Evolutionary conservation across 495 filamentous ascomycete genomes (phyloP).

Genomic region (Podospora appendiculata): DNA sequence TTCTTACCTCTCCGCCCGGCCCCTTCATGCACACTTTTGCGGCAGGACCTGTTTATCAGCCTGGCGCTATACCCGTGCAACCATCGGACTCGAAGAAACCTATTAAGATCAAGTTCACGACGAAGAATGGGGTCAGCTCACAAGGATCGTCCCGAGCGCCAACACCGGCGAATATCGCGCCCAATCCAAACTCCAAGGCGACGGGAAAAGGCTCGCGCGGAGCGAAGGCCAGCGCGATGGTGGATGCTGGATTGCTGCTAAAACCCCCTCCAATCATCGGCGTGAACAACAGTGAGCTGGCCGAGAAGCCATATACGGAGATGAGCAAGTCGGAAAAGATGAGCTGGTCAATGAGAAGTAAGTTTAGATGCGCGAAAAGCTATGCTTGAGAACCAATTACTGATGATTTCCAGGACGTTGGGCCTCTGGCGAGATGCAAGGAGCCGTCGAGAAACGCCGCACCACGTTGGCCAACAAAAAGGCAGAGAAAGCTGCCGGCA

Average conservation of each 20-base stretch:
- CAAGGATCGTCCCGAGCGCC: slow-evolving; percentile 10
- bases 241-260: neutral
- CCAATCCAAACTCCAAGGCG: slow-evolving; percentile 8
- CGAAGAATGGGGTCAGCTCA: slow-evolving; percentile 13
- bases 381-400: slow-evolving; percentile 6
- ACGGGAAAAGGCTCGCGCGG: slow-evolving; percentile 9
- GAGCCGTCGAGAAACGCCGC: slow-evolving; percentile 41
- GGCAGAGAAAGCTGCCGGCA: slow-evolving; percentile 18
- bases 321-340: slow-evolving; percentile 50
- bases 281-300: slow-evolving; percentile 2
- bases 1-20: slow-evolving; percentile 9
- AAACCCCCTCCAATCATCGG: neutral
- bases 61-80: slow-evolving; percentile 6
- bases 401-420: slow-evolving; percentile 33
- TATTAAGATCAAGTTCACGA: slow-evolving; percentile 23
- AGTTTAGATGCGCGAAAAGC: slow-evolving; percentile 3
- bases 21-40: slow-evolving; percentile 24
- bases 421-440: slow-evolving; percentile 41
- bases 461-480: slow-evolving; percentile 44
- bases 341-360: slow-evolving; percentile 43
- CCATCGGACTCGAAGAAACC: slow-evolving; percentile 23
- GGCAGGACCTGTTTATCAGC: slow-evolving; percentile 12
- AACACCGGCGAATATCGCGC: slow-evolving; percentile 12
- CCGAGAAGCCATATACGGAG: slow-evolving; percentile 35
- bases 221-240: slow-evolving; percentile 3